Conservation (phyloP, 768 basidiomycete species). For the Mycena maculata region DNA sequence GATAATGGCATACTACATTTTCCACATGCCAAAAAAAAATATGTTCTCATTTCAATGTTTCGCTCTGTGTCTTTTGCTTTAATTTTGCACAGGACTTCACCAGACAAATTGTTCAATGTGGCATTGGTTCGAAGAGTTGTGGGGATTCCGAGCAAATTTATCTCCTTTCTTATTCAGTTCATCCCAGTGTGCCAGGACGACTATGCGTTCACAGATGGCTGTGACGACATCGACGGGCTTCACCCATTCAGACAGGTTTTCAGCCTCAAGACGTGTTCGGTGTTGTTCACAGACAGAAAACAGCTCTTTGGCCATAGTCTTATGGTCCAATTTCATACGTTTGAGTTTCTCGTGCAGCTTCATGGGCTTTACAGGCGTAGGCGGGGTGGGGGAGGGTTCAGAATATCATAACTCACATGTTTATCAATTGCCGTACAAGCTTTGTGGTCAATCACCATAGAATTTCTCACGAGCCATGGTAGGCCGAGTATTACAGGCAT, state of each 20-base stretch:
- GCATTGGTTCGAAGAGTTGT: neutral
- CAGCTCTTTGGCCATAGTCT: neutral
- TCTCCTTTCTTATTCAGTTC: neutral
- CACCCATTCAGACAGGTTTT: neutral
- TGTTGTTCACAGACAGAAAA: neutral
- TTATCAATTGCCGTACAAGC: neutral
- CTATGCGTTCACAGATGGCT: neutral
- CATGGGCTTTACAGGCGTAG: neutral
- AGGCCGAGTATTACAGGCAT: slow-evolving; percentile 12
- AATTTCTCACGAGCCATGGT: neutral
- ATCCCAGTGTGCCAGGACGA: neutral
- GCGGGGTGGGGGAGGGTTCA: slow-evolving; percentile 1
- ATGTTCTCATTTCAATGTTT: neutral
- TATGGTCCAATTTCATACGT: neutral
- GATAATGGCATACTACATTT: no score
- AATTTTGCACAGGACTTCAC: neutral
- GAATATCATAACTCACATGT: neutral
- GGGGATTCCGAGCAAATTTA: neutral
- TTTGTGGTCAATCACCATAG: slow-evolving; percentile 3
- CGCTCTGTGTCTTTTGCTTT: neutral
- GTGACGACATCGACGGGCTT: neutral
- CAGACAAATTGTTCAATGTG: neutral
- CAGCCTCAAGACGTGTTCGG: neutral
- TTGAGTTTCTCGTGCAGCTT: neutral
- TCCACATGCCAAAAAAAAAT: no score